These are phyloP conservation scores for Plasmodium cynomolgi DNA, from an alignment of 169 alveolate genomes.

Conservation along the genomic window DNA sequence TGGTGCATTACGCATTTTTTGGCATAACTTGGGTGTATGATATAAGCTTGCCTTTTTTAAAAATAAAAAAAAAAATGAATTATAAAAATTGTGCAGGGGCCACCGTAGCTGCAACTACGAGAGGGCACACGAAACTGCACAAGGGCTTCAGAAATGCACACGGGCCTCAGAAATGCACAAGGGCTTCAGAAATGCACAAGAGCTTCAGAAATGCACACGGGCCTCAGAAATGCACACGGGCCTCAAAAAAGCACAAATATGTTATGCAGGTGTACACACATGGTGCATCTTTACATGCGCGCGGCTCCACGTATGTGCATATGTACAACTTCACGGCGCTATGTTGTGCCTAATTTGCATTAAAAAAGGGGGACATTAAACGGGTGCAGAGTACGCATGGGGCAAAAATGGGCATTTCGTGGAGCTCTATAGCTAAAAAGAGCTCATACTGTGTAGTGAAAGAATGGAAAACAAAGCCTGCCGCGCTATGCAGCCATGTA, in stretches of 20 bases:
- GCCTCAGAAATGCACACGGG: not conserved
- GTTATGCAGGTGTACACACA: not conserved
- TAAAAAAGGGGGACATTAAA: not conserved
- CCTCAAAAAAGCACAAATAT: not conserved
- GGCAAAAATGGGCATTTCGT: not conserved
- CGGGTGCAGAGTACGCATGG: not conserved
- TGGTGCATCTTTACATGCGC: not conserved
- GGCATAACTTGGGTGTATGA: not conserved
- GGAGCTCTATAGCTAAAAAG: not conserved
- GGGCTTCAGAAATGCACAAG: too few relatives aligned
- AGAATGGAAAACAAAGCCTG: not conserved
- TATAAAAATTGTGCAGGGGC: not conserved
- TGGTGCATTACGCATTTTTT: not conserved
- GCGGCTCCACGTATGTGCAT: not conserved
- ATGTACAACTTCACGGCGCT: not conserved
- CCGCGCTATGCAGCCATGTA: not conserved
- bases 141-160: too few relatives aligned
- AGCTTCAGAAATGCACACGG: not conserved
- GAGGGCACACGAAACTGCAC: not conserved
- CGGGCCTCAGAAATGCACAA: not conserved
- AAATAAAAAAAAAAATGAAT: not conserved
- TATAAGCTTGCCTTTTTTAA: conserved; percentile 1
- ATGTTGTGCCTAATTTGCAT: not conserved
- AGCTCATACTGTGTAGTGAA: not conserved
- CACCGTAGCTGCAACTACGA: not conserved